These are phyloP conservation scores for Talaromyces ruber DNA, from an alignment of 495 filamentous ascomycete genomes.

Conservation along the genomic window DNA sequence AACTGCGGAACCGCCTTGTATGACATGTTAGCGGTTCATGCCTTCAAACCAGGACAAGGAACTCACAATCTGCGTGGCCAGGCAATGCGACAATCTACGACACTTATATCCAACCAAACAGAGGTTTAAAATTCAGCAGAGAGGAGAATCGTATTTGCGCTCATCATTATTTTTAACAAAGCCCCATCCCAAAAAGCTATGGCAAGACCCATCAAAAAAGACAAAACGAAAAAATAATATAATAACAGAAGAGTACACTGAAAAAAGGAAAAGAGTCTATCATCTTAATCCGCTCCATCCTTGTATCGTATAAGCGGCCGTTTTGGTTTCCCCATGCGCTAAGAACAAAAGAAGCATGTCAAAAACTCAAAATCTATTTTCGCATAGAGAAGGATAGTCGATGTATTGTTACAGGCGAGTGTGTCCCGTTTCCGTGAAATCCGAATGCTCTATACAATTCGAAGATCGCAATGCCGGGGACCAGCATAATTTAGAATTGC, in stretches of 20 bases:
- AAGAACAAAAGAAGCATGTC: background rate
- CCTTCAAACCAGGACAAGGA: background rate
- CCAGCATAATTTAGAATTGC: background rate
- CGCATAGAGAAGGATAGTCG: conserved; percentile 2
- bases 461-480: conserved; percentile 4
- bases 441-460: conserved; percentile 1
- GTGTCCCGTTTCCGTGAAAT: background rate
- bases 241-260: background rate
- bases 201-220: background rate
- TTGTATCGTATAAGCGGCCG: conserved; percentile 1
- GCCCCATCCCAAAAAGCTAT: background rate
- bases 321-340: background rate
- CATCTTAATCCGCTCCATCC: conserved; percentile 1
- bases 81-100: background rate
- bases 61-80: background rate
- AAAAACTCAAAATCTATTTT: conserved; percentile 3
- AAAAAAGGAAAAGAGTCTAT: conserved; percentile 2
- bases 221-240: background rate
- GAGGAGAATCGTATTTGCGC: conserved; percentile 5
- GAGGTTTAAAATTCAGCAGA: background rate
- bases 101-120: background rate
- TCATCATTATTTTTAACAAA: conserved; percentile 1
- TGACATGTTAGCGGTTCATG: background rate
- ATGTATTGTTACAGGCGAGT: conserved; percentile 5
- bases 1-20: background rate